Evolutionary conservation across 208 protist genomes (phyloP).

Genomic region (Trichomonas gallinae): DNA sequence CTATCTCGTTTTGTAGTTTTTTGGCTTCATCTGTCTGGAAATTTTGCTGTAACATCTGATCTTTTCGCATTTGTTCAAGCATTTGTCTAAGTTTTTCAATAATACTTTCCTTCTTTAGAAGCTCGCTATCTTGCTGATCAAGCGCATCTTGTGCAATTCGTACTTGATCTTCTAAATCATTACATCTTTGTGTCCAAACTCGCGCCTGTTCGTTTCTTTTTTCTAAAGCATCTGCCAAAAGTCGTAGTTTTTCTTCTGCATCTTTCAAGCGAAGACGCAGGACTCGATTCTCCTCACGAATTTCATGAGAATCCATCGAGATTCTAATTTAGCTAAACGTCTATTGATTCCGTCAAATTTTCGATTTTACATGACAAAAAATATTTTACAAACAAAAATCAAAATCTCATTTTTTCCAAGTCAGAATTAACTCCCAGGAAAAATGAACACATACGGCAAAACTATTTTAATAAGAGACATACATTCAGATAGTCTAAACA

Average conservation of each 20-base stretch:
- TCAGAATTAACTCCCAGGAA: too few relatives aligned
- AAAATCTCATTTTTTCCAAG: not conserved
- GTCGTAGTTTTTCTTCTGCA: not conserved
- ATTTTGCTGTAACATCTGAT: not conserved
- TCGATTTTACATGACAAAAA: too few relatives aligned
- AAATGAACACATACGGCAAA: too few relatives aligned
- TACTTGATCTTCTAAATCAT: not conserved
- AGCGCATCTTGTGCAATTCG: not conserved
- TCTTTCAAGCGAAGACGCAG: not conserved
- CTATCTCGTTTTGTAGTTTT: not conserved
- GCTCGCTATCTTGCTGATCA: not conserved
- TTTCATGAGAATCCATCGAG: constrained; percentile 3
- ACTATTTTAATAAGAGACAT: too few relatives aligned
- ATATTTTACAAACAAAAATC: not conserved
- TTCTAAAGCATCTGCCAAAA: not conserved
- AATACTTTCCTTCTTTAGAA: not conserved
- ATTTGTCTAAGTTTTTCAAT: not conserved
- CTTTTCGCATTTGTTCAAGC: not conserved
- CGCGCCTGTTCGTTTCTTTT: not conserved
- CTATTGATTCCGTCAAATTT: too few relatives aligned
- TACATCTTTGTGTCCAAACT: not conserved
- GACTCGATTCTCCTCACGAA: not conserved
- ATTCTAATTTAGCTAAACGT: not conserved
- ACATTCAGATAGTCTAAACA: too few relatives aligned
- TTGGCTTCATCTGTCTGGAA: not conserved